Evolutionary conservation across 306 rosid species (phyloP), one percentile per base, ranked within the genome.

Genomic region (Dicorynia guianensis): DNA sequence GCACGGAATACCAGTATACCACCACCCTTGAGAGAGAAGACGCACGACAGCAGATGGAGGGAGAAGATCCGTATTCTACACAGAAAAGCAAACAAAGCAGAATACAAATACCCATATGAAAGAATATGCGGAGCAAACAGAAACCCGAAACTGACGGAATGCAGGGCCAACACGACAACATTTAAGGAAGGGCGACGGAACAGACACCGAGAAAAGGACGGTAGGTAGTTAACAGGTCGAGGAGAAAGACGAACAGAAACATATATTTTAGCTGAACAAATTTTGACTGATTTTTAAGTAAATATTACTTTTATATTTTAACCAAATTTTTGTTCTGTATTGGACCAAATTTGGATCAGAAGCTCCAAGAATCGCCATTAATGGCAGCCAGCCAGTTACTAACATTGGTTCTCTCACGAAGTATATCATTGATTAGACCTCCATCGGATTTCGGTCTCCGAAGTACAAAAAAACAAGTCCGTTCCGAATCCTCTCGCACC

Each of bases 401-500:
- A 19, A 50, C 65, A 44, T 48, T 7, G 61, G 46, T 33, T 63
- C 12, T 55, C 35, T 9, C 33, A 60, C 20, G 36, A 30, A 4
- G 38, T 25, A 59, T 36, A 58, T n/a, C 49, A 15, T 52, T 48
- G 7, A 15, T 52, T 48, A 11, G 34, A 62, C 78, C 83, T 74
- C 63, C 4, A 35, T 48, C 30, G 78, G 64, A 81, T 42, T 68
- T 68, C 75, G 72, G 89, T 66, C 81, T 43, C 83, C 83, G 85
- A 80, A 82, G 80, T 72, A 72, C 78, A 52, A 42, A 56, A 70
- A 79, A 79, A 66, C 10, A 17, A 59, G 62, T 82, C 89, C 81
- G 85, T 34, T 72, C 83, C 75, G 54, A 69, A 53, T 72, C 35
- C 69, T 53, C 15, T 0, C 8, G 10, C 71, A 11, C 1, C 11